Base-by-base conservation (phyloP, 2,329 filamentous ascomycete genomes). In the Clarireedia homoeocarpa region DNA sequence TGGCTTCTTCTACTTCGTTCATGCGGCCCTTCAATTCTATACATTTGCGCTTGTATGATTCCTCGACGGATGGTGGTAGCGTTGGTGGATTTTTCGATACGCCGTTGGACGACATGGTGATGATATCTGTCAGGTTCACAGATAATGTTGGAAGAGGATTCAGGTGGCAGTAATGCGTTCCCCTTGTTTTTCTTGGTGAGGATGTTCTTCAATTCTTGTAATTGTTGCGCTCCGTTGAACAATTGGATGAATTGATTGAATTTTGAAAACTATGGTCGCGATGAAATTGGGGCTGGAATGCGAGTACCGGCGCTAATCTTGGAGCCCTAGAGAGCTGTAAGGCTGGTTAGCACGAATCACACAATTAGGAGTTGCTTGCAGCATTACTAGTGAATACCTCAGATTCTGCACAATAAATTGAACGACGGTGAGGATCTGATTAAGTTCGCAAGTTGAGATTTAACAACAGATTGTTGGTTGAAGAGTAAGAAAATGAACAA, bases 1-100 rank as follows among this genome's bases (percentile, higher is more conserved):
- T 96, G 68, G 90, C 86, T 58, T 90, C 85, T 71, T 97, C 91
- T 65, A 97, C 89, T 71, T 96, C 91, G 70, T 85, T 88, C 61
- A 94, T 89, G 59, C 94, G 88, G 66, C 89, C 88, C 74, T 95
- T 95, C 23, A 99, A 82, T 66, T 95, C 88, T 69, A 96, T 90
- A 72, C 92, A 97, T 82, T 99, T 97, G 62, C 89, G 84, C 67
- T 94, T 91, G 74, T 97, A 99, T 51, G 92, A 91, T 70, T 92
- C 87, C 73, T 99, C 92, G 61, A 97, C 91, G 15, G 91, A 95
- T 15, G 94, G 92, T 20, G 92, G 90, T 4, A 87, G 77, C 42
- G 82, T 73, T 15, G 83, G 81, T 30, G 82, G 82, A 59, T 75
- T 74, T 71, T 67, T 52, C 12, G 53, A 52, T 27, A 39, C n/a